Base-by-base conservation (phyloP, 2,329 filamentous ascomycete species). In the Verticillium isaacii region DNA sequence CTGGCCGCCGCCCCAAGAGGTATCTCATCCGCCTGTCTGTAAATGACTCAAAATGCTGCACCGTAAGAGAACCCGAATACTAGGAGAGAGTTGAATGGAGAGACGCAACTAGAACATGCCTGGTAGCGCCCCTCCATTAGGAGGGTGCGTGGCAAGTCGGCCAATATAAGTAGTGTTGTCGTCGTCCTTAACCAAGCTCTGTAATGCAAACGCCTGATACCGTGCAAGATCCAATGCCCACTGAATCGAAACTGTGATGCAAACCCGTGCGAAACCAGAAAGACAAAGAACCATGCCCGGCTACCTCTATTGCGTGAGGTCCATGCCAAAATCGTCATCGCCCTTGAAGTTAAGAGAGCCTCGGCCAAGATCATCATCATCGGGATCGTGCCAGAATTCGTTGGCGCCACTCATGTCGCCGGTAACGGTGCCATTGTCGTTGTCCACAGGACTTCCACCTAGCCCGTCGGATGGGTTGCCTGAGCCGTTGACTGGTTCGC, bases 301-400 rank as follows among this genome's bases (percentile, higher is more conserved):
- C 54, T 5, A 15, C 32, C 54, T 56, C 70, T 75, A 78, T 68
- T 79, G 76, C 62, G 78, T 83, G 66, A 87, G 75, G 67, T 95
- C 91, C 91, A 96, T 96, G 71, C 87, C 87, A 71, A 91, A 96
- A 77, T 97, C 93, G 68, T 97, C 93, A 77, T 97, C 93, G 74
- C 97, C 93, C 76, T 97, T 97, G 78, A 97, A 92, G 73, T 89
- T 88, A 71, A 91, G 81, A 7, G 81, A 78, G 29, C 81, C 82
- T 55, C 87, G 84, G 61, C 88, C 89, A 71, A 86, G 91, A 64
- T 84, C 88, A 60, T 90, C 89, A 71, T 89, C 90, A 71, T 90
- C 89, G 64, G 85, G 86, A 54, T 89, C 87, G 60, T 86, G 85
- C 79, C 88, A 90, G 71, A 89, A 87, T 62, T 83, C 81, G 57